A percentile compares a stretch with the other conserved stretches of the same genome.
phyloP scores from a whole-genome alignment of 2,329 filamentous ascomycete genomes.

The Xylaria sp. region DNA sequence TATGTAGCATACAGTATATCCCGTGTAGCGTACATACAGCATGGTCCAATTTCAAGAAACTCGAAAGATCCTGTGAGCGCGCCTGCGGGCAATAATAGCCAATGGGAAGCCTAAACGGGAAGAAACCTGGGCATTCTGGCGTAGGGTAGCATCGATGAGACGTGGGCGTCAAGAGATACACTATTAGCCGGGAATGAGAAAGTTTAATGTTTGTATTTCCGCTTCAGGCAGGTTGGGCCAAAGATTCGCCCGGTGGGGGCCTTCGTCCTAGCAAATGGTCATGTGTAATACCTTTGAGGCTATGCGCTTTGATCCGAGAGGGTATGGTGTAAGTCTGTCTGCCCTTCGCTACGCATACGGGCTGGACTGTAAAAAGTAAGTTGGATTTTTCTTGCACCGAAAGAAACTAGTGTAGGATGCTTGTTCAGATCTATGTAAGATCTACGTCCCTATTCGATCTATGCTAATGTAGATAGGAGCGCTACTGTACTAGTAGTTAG shows the following conservation, averaged over 20 bases:
- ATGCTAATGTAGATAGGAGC: not conserved
- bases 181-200: constrained; percentile 31
- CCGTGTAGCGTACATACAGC: constrained; percentile 17
- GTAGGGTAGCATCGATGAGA: constrained; percentile 30
- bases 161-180: constrained; percentile 8
- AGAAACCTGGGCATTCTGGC: constrained; percentile 8
- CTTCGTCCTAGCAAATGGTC: constrained; percentile 21
- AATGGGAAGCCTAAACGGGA: constrained; percentile 22
- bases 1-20: constrained; percentile 5
- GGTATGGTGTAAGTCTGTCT: not conserved
- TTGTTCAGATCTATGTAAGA: constrained; percentile 14
- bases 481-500: too few species aligned
- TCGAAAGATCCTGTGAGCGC: constrained; percentile 12
- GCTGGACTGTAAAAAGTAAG: not conserved
- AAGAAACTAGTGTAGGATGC: not conserved
- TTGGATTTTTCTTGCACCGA: not conserved
- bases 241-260: constrained; percentile 21
- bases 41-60: constrained; percentile 10
- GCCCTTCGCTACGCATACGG: not conserved
- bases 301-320: constrained; percentile 11
- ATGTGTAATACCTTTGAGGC: constrained; percentile 25
- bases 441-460: constrained; percentile 7
- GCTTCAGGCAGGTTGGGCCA: constrained; percentile 36
- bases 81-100: constrained; percentile 23
- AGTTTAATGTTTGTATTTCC: constrained; percentile 30